Evolutionary conservation across 2,329 filamentous ascomycete genomes (phyloP), one percentile per base, ranked within the genome.

Genomic region (Diaporthe vaccinii): DNA sequence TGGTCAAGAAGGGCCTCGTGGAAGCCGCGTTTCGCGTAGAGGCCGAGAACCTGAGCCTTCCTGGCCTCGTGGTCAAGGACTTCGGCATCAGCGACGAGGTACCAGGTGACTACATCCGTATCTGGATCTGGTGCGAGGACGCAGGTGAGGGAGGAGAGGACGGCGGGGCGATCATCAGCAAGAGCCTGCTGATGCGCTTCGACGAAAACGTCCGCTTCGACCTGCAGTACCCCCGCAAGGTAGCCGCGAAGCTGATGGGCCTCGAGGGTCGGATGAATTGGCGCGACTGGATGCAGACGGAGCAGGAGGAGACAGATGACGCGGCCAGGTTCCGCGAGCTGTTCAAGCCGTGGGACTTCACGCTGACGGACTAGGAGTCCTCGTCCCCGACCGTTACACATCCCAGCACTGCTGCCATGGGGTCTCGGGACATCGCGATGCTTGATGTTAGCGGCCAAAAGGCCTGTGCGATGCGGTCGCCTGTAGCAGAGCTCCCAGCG

Each of bases 11-110:
- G 62, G 94, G 94, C 0, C 87, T 98, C 1, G 94, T 98, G 0
- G 95, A 98, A 82, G 95, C 94, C 0, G 96, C 93, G 0, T 98
- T 99, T 85, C 93, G 93, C 72, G 94, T 97, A 1, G 92, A 98
- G 81, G 95, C 95, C 0, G 94, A 98, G 82, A 97, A 98, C 79
- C 82, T 87, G 62, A 83, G 86, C 74, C 89, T 90, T 74, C 90
- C 91, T 0, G 79, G 84, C 51, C 89, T 93, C 69, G 81, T 85
- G 68, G 83, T 82, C 49, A 84, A 84, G 12, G 87, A 89, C 59
- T 84, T 91, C 22, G 85, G 85, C 0, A 85, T 89, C n/a, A 86
- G 86, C 49, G 83, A 88, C 61, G 85, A 89, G 75, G 85, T 89
- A 25, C 83, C 81, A 22, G 85, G 89, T 12, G 91, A 98, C 82